Evolutionary conservation across 2,329 filamentous ascomycete species (phyloP), one percentile per base, ranked within the genome.

Genomic region (Xylariomycetidae sp.): DNA sequence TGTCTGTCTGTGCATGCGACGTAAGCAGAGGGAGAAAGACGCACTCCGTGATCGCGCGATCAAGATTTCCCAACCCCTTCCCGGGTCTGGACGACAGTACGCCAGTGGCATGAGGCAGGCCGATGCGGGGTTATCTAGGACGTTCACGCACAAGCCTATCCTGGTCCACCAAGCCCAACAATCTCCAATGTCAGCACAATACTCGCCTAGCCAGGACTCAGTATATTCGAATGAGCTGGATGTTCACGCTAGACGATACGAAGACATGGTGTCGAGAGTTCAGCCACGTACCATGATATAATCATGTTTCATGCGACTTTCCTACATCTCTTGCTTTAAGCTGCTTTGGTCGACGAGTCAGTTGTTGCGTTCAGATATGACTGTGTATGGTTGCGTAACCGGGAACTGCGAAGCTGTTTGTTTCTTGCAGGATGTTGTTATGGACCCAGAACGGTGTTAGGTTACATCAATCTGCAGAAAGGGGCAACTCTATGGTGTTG

Each of bases 231-330:
- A 39, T 14, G 48, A 52, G 19, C 59, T 76, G 27, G 72, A 77
- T 44, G 59, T 68, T 48, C 66, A 67, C 39, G 65, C 70, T 4
- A 64, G 69, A 38, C 64, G 71, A 26, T 78, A 78, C 42, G 74
- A 78, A 52, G 74, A 78, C 42, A 72, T 77, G 71, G 47, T 72
- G 15, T 72, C 72, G 17, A 60, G 71, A 27, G 61, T 67, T 38
- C 62, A 67, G 29, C 74, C 74, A 9, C 59, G 63, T 36, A 47
- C 41, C n/a, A 53, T 56, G 53, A 50, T 56, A 35, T 56, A 40
- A 42, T 23, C 20, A n/a, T 23, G 20, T n/a, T n/a, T n/a, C n/a
- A n/a, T n/a, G n/a, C n/a, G n/a, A n/a, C n/a, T n/a, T n/a, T n/a
- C n/a, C n/a, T n/a, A n/a, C n/a, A n/a, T n/a, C n/a, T n/a, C n/a